Base-by-base conservation (phyloP, 768 basidiomycete species). In the Hygrophorus russula region DNA sequence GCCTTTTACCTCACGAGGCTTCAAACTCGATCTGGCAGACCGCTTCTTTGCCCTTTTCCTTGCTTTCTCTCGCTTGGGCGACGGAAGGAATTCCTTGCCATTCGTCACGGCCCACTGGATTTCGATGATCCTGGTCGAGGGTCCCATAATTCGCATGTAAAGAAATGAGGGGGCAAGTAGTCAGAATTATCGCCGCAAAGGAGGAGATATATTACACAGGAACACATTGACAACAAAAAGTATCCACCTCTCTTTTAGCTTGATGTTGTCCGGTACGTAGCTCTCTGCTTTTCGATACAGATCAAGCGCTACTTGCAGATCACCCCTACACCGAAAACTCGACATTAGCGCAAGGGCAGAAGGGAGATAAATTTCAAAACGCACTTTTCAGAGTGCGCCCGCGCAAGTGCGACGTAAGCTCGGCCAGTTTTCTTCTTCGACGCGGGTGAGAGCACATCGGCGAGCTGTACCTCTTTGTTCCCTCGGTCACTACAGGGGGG, bases 181-280 rank as follows among this genome's bases (percentile, higher is more conserved):
- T 51, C 51, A 49, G 44, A 19, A 34, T 36, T 38, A 41, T 17
- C 28, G 39, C 33, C 6, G 32, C n/a, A 11, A n/a, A 15, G 9
- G 24, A 20, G 28, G 54, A 52, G 53, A 56, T 56, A 56, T 52
- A 48, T 69, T 69, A 68, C 70, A 70, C 58, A 78, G 63, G 56
- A 78, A 80, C 57, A 80, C 71, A 60, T 77, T 66, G 57, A 78
- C 60, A 60, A 81, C 62, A 60, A 79, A 81, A 68, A 76, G 71
- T 70, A 79, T 79, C 74, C 72, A 89, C 88, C 88, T 83, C 70
- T 85, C 84, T 73, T 80, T 77, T 39, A 91, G 70, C 59, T 86
- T 89, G 61, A 76, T 59, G 55, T 91, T 90, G 46, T 87, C 82
- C n/a, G 88, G 87, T 38, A 88, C 84, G 51, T 88, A 89, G 4